These are phyloP conservation scores for Haplosporangium gracile DNA, from an alignment of 192 early-diverging fungal species.

Conservation along the genomic window DNA sequence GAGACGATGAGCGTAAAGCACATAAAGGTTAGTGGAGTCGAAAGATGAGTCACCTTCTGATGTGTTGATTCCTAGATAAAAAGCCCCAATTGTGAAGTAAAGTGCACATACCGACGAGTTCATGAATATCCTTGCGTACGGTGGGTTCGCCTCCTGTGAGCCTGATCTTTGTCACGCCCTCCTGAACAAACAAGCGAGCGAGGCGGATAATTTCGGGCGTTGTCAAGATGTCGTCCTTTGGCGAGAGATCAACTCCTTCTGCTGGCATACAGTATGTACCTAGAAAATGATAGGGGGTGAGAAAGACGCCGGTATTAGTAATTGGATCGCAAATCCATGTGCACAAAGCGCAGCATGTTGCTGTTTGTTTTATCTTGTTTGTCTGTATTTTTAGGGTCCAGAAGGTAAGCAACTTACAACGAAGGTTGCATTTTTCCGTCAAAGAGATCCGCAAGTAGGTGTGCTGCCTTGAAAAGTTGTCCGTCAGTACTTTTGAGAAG, in stretches of 20 bases:
- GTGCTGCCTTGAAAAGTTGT: constrained; percentile 90
- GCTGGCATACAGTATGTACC: constrained; percentile 98
- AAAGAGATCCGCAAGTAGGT: constrained; percentile 95
- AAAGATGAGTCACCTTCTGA: not conserved
- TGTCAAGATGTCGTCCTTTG: constrained; percentile 77
- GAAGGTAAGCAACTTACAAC: constrained; percentile 69
- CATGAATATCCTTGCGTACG: constrained; percentile 89
- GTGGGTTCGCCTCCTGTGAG: constrained; percentile 98
- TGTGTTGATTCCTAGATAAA: not conserved
- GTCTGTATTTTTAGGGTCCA: not conserved
- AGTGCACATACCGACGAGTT: constrained; percentile 77
- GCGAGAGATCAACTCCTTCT: constrained; percentile 83
- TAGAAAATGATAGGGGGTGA: constrained; percentile 20
- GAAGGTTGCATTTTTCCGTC: constrained; percentile 95
- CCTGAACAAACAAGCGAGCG: constrained; percentile 85
- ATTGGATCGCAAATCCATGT: not conserved
- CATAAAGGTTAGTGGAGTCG: not conserved
- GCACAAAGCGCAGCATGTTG: not conserved
- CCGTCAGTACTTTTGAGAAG: constrained; percentile 67
- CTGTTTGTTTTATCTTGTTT: constrained; percentile 10
- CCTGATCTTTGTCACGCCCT: constrained; percentile 95
- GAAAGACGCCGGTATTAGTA: not conserved
- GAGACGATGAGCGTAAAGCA: not conserved
- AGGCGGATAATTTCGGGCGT: constrained; percentile 86
- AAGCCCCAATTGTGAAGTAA: not conserved